phyloP scores from a whole-genome alignment of 352 stramenopile genomes.

The Paralagenidium karlingii region DNA sequence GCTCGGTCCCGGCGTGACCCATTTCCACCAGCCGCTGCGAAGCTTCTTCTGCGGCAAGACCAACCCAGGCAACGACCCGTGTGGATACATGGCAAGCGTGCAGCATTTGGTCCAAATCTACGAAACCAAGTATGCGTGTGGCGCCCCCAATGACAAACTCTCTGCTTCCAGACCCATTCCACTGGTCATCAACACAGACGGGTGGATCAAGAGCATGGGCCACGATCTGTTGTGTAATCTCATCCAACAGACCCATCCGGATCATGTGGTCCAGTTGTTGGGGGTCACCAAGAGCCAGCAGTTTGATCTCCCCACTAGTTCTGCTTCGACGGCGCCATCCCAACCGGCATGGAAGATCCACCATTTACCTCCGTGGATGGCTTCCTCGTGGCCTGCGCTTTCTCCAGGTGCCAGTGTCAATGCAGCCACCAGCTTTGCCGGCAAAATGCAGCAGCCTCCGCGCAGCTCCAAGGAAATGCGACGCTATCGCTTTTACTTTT shows the following conservation, averaged over 20 bases:
- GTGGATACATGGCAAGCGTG: conserved; percentile 64
- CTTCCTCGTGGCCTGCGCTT: conserved; percentile 2
- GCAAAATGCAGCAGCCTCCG: conserved; percentile 33
- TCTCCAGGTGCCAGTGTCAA: no score
- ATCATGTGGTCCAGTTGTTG: conserved; percentile 91
- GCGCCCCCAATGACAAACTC: no score
- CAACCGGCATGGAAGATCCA: conserved; percentile 34
- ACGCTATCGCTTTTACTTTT: conserved; percentile 63
- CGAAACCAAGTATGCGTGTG: background rate
- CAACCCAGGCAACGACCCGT: conserved; percentile 59
- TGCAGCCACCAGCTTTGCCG: no score
- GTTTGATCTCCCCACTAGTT: conserved; percentile 60
- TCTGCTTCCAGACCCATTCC: no score
- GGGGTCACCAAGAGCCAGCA: conserved; percentile 82
- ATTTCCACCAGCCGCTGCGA: conserved; percentile 72
- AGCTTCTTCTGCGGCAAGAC: conserved; percentile 65
- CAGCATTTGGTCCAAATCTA: conserved; percentile 58
- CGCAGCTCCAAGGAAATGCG: conserved; percentile 76
- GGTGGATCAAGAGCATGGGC: conserved; percentile 96
- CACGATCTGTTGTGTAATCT: conserved; percentile 89
- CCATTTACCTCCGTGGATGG: conserved; percentile 54
- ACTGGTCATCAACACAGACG: conserved; percentile 94
- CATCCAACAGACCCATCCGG: conserved; percentile 67
- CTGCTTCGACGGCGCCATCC: no score
- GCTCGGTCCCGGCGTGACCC: conserved; percentile 84